These are phyloP conservation scores for Zopfochytrium polystomum DNA, from an alignment of 371 early-diverging fungal genomes.

Conservation along the genomic window DNA sequence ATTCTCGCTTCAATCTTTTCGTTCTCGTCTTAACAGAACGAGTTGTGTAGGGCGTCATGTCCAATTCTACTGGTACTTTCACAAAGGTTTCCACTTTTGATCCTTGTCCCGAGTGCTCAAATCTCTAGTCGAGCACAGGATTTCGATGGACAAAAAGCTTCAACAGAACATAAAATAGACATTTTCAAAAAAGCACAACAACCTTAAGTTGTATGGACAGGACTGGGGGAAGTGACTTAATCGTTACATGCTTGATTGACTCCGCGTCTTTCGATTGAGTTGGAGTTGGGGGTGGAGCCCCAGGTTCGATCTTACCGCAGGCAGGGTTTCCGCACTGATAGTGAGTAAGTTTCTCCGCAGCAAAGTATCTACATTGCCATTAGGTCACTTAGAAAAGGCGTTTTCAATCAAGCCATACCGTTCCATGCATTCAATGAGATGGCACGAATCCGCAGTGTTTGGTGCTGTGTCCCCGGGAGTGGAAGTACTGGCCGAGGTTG, in stretches of 20 bases:
- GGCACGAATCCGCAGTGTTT: slow-evolving; percentile 13
- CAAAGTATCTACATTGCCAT: slow-evolving; percentile 29
- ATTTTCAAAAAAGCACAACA: slow-evolving; percentile 1
- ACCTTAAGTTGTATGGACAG: slow-evolving; percentile 88
- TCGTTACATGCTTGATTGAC: slow-evolving; percentile 82
- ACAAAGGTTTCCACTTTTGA: slow-evolving; percentile 87
- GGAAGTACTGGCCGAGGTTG: slow-evolving; percentile 3
- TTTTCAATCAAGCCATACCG: slow-evolving; percentile 5
- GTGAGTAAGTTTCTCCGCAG: slow-evolving; percentile 24
- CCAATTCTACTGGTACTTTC: slow-evolving; percentile 79
- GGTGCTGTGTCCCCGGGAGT: not conserved
- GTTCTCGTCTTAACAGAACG: slow-evolving; percentile 37
- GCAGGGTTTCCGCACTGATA: slow-evolving; percentile 32
- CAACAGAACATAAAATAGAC: not conserved
- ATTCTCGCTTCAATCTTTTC: slow-evolving; percentile 12
- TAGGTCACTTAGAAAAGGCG: not conserved
- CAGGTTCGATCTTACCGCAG: too few species aligned
- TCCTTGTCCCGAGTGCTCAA: slow-evolving; percentile 67
- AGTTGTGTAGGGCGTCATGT: slow-evolving; percentile 88
- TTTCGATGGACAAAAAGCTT: slow-evolving; percentile 1
- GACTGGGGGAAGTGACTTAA: slow-evolving; percentile 82
- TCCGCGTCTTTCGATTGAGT: slow-evolving; percentile 40
- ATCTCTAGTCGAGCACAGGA: slow-evolving; percentile 58
- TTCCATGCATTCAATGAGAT: slow-evolving; percentile 27
- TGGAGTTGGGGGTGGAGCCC: too few species aligned